Base-by-base conservation (phyloP, 352 stramenopile genomes). In the Phytophthora sojae region DNA sequence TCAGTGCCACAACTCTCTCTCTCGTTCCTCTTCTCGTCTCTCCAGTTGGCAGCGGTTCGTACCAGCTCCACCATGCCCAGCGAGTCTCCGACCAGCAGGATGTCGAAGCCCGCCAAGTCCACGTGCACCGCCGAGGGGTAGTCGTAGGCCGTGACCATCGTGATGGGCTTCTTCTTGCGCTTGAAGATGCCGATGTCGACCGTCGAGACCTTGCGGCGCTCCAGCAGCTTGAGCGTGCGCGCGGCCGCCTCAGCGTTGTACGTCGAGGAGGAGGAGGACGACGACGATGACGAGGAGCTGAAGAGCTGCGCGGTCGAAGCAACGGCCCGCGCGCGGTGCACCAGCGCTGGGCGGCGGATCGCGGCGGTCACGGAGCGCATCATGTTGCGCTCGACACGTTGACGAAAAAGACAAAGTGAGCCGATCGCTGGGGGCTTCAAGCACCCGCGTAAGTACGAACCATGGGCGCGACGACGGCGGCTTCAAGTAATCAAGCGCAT, bases 91-190 rank as follows among this genome's bases (percentile, higher is more conserved):
- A 99, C 96, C 15, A 99, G 84, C 37, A 99, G 64, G 4, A 99
- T 92, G 74, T 99, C 98, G 62, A 99, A 99, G 39, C 96, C 97
- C 2, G 98, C 98, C 49, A 98, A 85, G 73, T 99, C 97, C n/a
- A 99, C 97, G 76, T 99, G 97, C 44, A 99, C 87, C 0, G 97
- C 97, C 11, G 85, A 95, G 39, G 89, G 98, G 79, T 99, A 99
- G 79, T 99, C 95, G 76, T 99, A 99, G 5, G 97, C 97, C 30
- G 98, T 99, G 23, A 99, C 94, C 97, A 99, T 99, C n/a, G 94
- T 98, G 65, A 99, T 99, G 51, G 97, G 98, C 52, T 99, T 96
- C 30, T 93, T 91, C 72, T 97, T 97, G 75, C 92, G 83, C 80
- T 98, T 98, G 71, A 94, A 86, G 72, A 95, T 91, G 68, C 86